phyloP scores from a whole-genome alignment of 306 rosid genomes.

The Fragaria iinumae region DNA sequence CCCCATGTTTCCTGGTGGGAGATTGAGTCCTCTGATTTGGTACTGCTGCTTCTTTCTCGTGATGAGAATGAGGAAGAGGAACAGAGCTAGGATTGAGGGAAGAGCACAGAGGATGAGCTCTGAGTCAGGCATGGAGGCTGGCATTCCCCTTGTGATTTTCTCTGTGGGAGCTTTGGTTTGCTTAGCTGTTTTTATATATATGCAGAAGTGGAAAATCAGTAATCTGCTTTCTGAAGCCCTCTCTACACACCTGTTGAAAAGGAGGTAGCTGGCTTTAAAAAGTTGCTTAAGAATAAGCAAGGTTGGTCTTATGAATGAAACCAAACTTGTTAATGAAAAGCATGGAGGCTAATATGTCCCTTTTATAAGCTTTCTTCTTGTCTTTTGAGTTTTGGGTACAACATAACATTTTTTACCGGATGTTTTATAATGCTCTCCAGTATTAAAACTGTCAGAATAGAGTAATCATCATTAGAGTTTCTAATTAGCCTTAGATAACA shows the following conservation, averaged over 20 bases:
- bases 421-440: too few species aligned
- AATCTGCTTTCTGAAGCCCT: constrained; percentile 17
- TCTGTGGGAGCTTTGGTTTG: constrained; percentile 2
- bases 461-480: not conserved
- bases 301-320: constrained; percentile 26
- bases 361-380: constrained; percentile 47
- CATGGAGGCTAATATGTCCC: constrained; percentile 37
- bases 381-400: constrained; percentile 5
- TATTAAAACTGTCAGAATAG: too few species aligned
- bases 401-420: too few species aligned
- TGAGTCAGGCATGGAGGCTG: constrained; percentile 65
- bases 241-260: constrained; percentile 23
- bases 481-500: not conserved
- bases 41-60: constrained; percentile 38
- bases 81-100: constrained; percentile 53
- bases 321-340: constrained; percentile 16
- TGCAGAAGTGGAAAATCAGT: constrained; percentile 12
- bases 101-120: constrained; percentile 46
- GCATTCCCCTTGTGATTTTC: constrained; percentile 7
- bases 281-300: constrained; percentile 25
- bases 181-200: constrained; percentile 6
- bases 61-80: constrained; percentile 55
- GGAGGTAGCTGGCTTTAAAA: constrained; percentile 28
- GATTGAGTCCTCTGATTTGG: constrained; percentile 43
- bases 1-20: constrained; percentile 93